Percentiles rank a stretch among this genome's conserved stretches.
phyloP scores from a whole-genome alignment of 371 early-diverging fungal genomes.

The Mortierella sp. region DNA sequence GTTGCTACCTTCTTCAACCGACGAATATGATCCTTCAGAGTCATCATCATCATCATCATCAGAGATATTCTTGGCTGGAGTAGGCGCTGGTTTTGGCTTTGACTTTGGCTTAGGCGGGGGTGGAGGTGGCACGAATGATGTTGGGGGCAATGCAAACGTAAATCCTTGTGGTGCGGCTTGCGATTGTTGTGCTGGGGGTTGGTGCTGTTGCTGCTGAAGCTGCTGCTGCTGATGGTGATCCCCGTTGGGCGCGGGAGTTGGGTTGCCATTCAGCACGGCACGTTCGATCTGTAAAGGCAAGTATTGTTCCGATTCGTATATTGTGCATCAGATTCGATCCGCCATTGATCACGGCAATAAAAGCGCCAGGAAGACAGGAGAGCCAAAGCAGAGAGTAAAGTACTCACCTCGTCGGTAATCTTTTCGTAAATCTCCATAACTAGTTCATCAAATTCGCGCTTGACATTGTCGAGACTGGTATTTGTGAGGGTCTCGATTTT shows the following conservation, averaged over 20 bases:
- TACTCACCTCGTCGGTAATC: constrained; percentile 58
- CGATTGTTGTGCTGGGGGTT: constrained; percentile 21
- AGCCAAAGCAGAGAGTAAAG: neutral
- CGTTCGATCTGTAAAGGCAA: constrained; percentile 27
- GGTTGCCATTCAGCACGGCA: constrained; percentile 31
- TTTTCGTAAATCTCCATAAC: constrained; percentile 64
- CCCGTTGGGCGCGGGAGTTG: constrained; percentile 21
- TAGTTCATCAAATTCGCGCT: constrained; percentile 63
- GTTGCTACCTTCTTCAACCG: constrained; percentile 26
- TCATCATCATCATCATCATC: constrained; percentile 24
- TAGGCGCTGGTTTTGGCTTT: constrained; percentile 17
- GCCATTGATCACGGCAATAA: neutral
- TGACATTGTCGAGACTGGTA: constrained; percentile 53
- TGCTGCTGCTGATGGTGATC: constrained; percentile 41
- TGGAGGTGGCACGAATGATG: constrained; percentile 39
- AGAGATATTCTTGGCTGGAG: neutral
- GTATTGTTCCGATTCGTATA: neutral
- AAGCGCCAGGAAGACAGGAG: neutral
- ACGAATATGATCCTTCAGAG: constrained; percentile 40
- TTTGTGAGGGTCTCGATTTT: constrained; percentile 60
- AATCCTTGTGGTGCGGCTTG: constrained; percentile 15
- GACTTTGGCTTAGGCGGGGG: constrained; percentile 14
- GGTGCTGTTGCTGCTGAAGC: neutral
- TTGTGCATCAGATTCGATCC: neutral
- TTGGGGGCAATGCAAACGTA: constrained; percentile 53